phyloP scores from a whole-genome alignment of 345 rosid species.

The Arabis alpina region DNA sequence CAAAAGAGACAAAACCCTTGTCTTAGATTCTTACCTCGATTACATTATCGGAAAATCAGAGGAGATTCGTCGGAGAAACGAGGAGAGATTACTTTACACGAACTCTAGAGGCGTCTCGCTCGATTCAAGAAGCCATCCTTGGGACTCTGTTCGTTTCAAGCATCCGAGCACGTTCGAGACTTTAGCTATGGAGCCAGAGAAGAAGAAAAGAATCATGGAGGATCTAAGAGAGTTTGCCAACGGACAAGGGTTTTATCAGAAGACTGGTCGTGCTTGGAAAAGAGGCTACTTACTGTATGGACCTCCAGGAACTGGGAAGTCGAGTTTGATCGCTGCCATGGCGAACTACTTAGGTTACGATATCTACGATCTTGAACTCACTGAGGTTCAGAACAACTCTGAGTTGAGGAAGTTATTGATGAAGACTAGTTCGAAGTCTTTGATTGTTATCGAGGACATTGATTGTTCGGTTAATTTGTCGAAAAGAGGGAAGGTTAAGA shows the following conservation, averaged over 20 bases:
- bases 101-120: slow-evolving; percentile 86
- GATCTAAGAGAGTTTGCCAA: slow-evolving; percentile 73
- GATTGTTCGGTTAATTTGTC: slow-evolving; percentile 80
- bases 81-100: slow-evolving; percentile 75
- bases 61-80: slow-evolving; percentile 73
- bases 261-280: slow-evolving; percentile 95
- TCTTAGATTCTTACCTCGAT: slow-evolving; percentile 73
- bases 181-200: slow-evolving; percentile 80
- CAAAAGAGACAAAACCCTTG: slow-evolving; percentile 61
- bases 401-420: slow-evolving; percentile 82
- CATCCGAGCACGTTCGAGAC: slow-evolving; percentile 95
- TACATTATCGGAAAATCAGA: slow-evolving; percentile 72
- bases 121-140: slow-evolving; percentile 86
- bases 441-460: slow-evolving; percentile 89
- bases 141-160: slow-evolving; percentile 96
- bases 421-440: slow-evolving; percentile 90
- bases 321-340: slow-evolving; percentile 98
- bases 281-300: slow-evolving; percentile 88
- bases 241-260: slow-evolving; percentile 78
- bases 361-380: slow-evolving; percentile 88
- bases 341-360: slow-evolving; percentile 86
- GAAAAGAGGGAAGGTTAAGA: slow-evolving; percentile 42
- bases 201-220: slow-evolving; percentile 64
- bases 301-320: slow-evolving; percentile 96
- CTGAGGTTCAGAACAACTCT: slow-evolving; percentile 89